Evolutionary conservation across 2,329 filamentous ascomycete species (phyloP).

Genomic region (Exophiala aquamarina): DNA sequence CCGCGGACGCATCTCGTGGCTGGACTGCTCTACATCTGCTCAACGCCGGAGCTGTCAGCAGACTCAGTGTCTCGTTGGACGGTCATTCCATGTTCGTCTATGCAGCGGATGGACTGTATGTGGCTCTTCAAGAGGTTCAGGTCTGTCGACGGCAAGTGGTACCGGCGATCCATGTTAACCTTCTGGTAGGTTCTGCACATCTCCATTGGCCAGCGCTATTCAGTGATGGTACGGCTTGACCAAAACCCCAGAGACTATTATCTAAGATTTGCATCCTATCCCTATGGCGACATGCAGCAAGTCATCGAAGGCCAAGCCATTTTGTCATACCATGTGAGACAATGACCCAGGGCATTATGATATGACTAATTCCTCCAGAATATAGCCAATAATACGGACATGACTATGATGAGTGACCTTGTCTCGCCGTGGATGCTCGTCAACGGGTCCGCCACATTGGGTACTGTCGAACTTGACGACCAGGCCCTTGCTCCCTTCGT

Average conservation of each 20-base stretch:
- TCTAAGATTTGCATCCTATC: conserved; percentile 21
- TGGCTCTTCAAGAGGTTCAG: conserved; percentile 24
- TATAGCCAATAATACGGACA: conserved; percentile 10
- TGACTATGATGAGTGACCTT: conserved; percentile 6
- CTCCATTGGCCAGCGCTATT: conserved; percentile 25
- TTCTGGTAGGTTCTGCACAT: conserved; percentile 21
- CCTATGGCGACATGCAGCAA: conserved; percentile 22
- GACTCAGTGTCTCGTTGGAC: conserved; percentile 23
- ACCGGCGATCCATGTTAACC: conserved; percentile 10
- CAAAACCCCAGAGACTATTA: conserved; percentile 20
- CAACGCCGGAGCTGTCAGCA: conserved; percentile 21
- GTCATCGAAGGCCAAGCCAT: conserved; percentile 24
- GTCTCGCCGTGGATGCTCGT: conserved; percentile 16
- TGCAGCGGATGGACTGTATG: conserved; percentile 26
- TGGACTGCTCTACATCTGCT: conserved; percentile 26
- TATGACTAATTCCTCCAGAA: conserved; percentile 11
- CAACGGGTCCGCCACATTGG: conserved; percentile 14
- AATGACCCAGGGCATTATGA: not conserved
- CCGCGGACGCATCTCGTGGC: conserved; percentile 15
- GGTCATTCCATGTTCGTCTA: conserved; percentile 27
- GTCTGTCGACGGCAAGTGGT: conserved; percentile 8
- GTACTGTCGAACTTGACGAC: conserved; percentile 11
- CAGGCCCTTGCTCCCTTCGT: conserved; percentile 15
- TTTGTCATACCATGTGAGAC: conserved; percentile 18
- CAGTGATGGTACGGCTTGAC: conserved; percentile 26